These are phyloP conservation scores for Naganishia randhawae DNA, from an alignment of 768 basidiomycete species.

Conservation along the genomic window DNA sequence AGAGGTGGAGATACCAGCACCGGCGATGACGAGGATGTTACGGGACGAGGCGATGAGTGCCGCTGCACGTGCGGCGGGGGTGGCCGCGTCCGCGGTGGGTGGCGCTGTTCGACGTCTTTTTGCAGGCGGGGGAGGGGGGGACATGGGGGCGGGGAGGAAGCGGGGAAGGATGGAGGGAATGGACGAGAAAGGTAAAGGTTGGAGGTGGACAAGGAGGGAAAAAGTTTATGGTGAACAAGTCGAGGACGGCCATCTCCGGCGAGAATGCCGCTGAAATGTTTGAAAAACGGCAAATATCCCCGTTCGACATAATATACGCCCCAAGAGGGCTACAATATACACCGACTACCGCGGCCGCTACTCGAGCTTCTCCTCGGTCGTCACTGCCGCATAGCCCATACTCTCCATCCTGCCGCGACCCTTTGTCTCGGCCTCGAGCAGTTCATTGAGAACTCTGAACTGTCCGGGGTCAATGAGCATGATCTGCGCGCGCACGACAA, in stretches of 20 bases:
- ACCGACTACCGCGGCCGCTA: too few species aligned
- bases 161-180: not conserved
- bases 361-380: constrained; percentile 30
- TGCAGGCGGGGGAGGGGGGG: not conserved
- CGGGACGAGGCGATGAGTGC: not conserved
- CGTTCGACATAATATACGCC: too few species aligned
- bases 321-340: too few species aligned
- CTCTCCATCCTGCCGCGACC: constrained; percentile 79
- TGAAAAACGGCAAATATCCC: too few species aligned
- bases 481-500: constrained; percentile 57
- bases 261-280: too few species aligned
- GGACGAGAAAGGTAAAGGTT: not conserved
- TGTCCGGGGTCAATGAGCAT: constrained; percentile 89
- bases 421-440: constrained; percentile 86
- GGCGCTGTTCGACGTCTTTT: not conserved
- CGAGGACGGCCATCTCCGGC: too few species aligned
- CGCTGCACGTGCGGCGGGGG: constrained; percentile 3
- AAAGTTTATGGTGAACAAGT: too few species aligned
- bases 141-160: not conserved
- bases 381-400: constrained; percentile 41
- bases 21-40: constrained; percentile 44
- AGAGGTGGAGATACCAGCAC: constrained; percentile 47
- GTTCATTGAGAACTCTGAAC: constrained; percentile 81
- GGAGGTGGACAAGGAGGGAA: too few species aligned
- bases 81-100: not conserved